Evolutionary conservation across 352 stramenopile genomes (phyloP).

Genomic region (Globisporangium heterothallicum): DNA sequence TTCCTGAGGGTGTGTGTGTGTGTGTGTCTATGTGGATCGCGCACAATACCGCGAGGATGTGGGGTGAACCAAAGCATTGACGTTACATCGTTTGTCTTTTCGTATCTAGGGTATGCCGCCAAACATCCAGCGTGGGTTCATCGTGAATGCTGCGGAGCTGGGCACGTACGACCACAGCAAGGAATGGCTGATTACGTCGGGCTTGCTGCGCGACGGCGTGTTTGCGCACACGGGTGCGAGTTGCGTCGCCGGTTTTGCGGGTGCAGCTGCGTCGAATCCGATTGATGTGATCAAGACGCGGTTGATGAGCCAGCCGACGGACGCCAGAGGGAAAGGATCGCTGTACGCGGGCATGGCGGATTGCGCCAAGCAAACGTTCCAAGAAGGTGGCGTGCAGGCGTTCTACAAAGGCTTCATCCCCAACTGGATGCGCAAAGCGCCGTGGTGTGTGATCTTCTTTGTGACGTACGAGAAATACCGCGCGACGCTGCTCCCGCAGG

Average conservation of each 20-base stretch:
- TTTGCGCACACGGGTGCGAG: conserved; percentile 71
- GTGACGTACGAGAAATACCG: conserved; percentile 83
- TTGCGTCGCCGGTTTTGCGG: conserved; percentile 70
- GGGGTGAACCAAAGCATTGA: no score
- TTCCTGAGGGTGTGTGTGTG: conserved; percentile 42
- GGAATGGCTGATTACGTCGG: conserved; percentile 60
- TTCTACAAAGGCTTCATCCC: conserved; percentile 87
- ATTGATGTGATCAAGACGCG: conserved; percentile 85
- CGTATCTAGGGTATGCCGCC: conserved; percentile 56
- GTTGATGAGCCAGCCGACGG: conserved; percentile 75
- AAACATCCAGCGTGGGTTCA: conserved; percentile 83
- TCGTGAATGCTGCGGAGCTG: conserved; percentile 83
- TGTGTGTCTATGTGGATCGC: neutral
- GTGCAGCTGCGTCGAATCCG: conserved; percentile 65
- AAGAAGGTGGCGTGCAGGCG: conserved; percentile 49
- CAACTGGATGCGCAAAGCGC: conserved; percentile 85
- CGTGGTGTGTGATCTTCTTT: conserved; percentile 86
- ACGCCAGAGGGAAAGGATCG: conserved; percentile 40
- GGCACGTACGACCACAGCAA: conserved; percentile 87
- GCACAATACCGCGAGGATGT: no score
- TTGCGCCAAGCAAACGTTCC: conserved; percentile 63
- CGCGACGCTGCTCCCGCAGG: conserved; percentile 27
- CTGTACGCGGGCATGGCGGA: conserved; percentile 70
- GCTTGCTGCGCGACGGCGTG: conserved; percentile 52
- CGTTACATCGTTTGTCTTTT: neutral